Percentiles rank a stretch among this genome's conserved stretches.
Evolutionary conservation across 352 stramenopile genomes (phyloP).

Genomic region (Globisporangium uncinulatum): DNA sequence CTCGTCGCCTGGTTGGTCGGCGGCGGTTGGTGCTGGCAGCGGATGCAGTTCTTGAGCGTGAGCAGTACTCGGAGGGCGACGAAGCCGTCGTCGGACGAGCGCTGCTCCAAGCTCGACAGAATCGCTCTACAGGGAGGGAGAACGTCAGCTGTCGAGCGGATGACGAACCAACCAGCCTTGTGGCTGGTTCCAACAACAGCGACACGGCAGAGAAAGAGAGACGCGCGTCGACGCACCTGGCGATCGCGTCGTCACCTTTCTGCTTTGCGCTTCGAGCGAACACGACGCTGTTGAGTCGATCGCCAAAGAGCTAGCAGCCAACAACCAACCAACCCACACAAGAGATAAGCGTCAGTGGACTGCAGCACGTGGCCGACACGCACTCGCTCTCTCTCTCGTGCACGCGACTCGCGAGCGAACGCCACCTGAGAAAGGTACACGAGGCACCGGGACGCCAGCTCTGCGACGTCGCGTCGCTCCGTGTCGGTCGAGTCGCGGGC

Average conservation of each 20-base stretch:
- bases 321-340: not conserved
- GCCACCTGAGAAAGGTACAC: conserved; percentile 58
- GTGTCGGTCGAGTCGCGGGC: not conserved
- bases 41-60: conserved; percentile 52
- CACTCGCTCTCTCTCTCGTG: not conserved
- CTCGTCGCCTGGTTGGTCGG: no score
- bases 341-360: not conserved
- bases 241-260: conserved; percentile 10
- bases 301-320: conserved; percentile 47
- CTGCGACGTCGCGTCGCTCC: conserved; percentile 13
- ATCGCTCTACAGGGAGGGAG: conserved; percentile 15
- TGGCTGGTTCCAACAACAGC: not conserved
- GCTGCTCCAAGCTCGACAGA: conserved; percentile 21
- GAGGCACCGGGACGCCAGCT: conserved; percentile 49
- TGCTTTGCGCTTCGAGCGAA: conserved; percentile 22
- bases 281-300: conserved; percentile 46
- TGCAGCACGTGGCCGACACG: not conserved
- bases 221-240: conserved; percentile 14
- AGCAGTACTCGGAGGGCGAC: conserved; percentile 46
- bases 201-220: not conserved
- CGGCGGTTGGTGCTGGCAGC: conserved; percentile 24
- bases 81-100: conserved; percentile 11
- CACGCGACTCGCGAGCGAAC: not conserved
- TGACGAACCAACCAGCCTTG: not conserved
- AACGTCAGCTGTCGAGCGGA: no score